Percentiles rank a stretch among this genome's conserved stretches.
Conservation (phyloP, 2,329 filamentous ascomycete genomes). For the Colletotrichum coccodes region DNA sequence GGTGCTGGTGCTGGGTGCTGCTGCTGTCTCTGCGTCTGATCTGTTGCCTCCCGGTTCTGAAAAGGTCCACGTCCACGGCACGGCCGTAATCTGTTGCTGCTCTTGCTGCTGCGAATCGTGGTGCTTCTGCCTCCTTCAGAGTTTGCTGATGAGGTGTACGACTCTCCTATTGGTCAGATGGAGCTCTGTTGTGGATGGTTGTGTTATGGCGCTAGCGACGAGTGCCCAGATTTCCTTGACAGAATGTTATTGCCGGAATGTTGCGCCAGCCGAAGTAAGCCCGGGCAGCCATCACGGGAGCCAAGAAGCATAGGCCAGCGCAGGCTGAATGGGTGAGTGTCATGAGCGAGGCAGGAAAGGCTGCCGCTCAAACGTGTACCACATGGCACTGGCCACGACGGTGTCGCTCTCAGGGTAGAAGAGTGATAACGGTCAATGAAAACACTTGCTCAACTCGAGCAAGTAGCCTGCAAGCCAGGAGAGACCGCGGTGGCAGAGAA, state of each 20-base stretch:
- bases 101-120: background rate
- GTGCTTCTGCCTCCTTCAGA: conserved; percentile 16
- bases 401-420: background rate
- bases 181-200: conserved; percentile 29
- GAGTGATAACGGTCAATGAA: background rate
- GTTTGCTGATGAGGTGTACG: conserved; percentile 19
- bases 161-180: conserved; percentile 14
- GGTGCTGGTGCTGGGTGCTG: conserved; percentile 4
- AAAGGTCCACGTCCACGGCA: conserved; percentile 15
- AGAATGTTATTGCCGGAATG: conserved; percentile 32
- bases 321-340: conserved; percentile 15
- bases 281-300: conserved; percentile 10
- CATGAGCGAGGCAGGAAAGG: conserved; percentile 13
- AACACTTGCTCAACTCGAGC: conserved; percentile 1
- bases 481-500: background rate
- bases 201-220: conserved; percentile 34
- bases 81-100: background rate
- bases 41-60: conserved; percentile 6
- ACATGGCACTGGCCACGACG: background rate
- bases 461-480: background rate
- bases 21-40: conserved; percentile 2
- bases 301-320: background rate
- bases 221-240: conserved; percentile 22
- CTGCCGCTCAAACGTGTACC: background rate
- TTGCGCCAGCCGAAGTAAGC: conserved; percentile 24